These are phyloP conservation scores for Skeletonema tropicum DNA, from an alignment of 108 stramenopile species.

Conservation along the genomic window DNA sequence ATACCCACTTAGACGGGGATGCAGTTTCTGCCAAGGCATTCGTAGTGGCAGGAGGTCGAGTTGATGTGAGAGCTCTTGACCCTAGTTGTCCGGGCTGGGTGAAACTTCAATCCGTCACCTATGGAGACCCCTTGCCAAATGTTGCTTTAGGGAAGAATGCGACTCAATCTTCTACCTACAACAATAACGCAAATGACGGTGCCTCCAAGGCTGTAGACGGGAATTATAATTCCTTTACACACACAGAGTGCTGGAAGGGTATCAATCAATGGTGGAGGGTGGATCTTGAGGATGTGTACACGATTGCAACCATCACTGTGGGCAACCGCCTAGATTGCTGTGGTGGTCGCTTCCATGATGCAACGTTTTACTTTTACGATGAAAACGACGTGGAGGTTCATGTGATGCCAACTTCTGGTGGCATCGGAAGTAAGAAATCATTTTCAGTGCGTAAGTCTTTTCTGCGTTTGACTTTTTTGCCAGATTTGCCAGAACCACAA, in stretches of 20 bases:
- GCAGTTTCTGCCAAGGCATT: slow-evolving; percentile 9
- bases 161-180: slow-evolving; percentile 21
- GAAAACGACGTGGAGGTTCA: slow-evolving; percentile 5
- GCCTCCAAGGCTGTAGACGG: slow-evolving; percentile 20
- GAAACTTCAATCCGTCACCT: slow-evolving; percentile 16
- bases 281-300: slow-evolving; percentile 19
- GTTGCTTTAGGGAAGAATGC: slow-evolving; percentile 7
- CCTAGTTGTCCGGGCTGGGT: slow-evolving; percentile 6
- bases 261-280: slow-evolving; percentile 11
- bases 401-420: background rate
- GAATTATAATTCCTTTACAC: slow-evolving; percentile 3
- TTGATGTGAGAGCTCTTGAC: slow-evolving; percentile 16
- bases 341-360: slow-evolving; percentile 21
- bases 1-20: background rate
- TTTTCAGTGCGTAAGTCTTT: slow-evolving; percentile 3
- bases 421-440: background rate
- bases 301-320: slow-evolving; percentile 16
- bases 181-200: background rate
- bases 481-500: too few relatives aligned
- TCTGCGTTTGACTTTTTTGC: background rate
- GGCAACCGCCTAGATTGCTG: slow-evolving; percentile 24
- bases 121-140: background rate
- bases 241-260: slow-evolving; percentile 13
- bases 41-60: slow-evolving; percentile 17
- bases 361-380: slow-evolving; percentile 11